Conservation (phyloP, 2,329 filamentous ascomycete genomes). For the Talaromyces sp. region DNA sequence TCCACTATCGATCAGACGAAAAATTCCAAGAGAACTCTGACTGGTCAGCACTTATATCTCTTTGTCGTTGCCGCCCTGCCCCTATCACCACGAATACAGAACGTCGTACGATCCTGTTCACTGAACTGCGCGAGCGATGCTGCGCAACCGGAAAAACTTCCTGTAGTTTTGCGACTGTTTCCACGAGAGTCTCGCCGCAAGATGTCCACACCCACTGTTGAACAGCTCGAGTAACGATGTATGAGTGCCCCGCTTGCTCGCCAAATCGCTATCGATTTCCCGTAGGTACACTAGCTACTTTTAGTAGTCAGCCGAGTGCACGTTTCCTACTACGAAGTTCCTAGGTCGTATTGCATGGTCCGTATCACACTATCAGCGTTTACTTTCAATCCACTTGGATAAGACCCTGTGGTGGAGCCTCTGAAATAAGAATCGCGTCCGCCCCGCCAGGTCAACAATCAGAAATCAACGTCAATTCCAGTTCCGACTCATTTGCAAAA, state of each 20-base stretch:
- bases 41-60: neutral
- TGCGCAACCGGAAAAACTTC: neutral
- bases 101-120: neutral
- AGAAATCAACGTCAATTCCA: neutral
- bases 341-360: neutral
- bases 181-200: neutral
- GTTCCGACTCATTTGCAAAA: neutral
- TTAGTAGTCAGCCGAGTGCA: neutral
- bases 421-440: neutral
- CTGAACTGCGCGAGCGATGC: neutral
- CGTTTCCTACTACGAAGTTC: neutral
- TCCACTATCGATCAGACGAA: neutral
- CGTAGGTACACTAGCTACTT: neutral
- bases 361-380: neutral
- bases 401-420: neutral
- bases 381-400: neutral
- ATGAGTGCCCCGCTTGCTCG: slow-evolving; percentile 1
- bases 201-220: neutral
- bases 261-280: neutral
- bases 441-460: neutral
- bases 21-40: neutral
- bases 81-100: neutral
- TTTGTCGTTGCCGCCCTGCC: neutral
- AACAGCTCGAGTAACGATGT: neutral
- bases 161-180: neutral